Percentiles rank a stretch among this genome's conserved stretches.
Evolutionary conservation across 2,329 filamentous ascomycete genomes (phyloP).

Genomic region (Aspergillus phoenicis): DNA sequence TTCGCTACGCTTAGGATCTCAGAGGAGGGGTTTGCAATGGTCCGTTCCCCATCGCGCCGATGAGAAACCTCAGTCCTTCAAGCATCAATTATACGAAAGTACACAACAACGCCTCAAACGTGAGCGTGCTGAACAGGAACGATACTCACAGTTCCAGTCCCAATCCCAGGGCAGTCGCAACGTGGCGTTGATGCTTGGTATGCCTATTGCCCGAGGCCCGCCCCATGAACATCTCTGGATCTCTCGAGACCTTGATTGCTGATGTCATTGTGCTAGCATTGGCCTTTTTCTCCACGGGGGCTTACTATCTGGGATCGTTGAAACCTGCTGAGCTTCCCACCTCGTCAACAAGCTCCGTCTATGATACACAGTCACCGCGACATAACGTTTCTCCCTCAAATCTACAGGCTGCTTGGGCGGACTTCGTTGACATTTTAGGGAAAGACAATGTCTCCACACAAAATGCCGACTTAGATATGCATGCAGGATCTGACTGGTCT

Average conservation of each 20-base stretch:
- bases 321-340: constrained; percentile 50
- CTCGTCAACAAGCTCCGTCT: constrained; percentile 61
- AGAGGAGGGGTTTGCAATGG: constrained; percentile 26
- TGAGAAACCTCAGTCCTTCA: constrained; percentile 53
- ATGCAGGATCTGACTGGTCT: constrained; percentile 66
- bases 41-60: constrained; percentile 26
- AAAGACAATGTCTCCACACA: constrained; percentile 65
- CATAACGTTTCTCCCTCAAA: constrained; percentile 61
- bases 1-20: constrained; percentile 11
- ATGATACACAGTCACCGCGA: constrained; percentile 49
- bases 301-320: constrained; percentile 59
- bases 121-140: constrained; percentile 59
- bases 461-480: constrained; percentile 55
- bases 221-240: too few relatives aligned
- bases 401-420: constrained; percentile 66
- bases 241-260: background rate
- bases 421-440: constrained; percentile 64
- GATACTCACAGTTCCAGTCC: constrained; percentile 50
- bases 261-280: constrained; percentile 45
- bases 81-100: constrained; percentile 64
- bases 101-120: constrained; percentile 60
- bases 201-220: constrained; percentile 5
- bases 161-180: constrained; percentile 43
- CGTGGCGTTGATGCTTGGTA: constrained; percentile 42
- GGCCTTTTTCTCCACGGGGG: constrained; percentile 53